Evolutionary conservation across 306 rosid species (phyloP).

Genomic region (Quillaja saponaria): DNA sequence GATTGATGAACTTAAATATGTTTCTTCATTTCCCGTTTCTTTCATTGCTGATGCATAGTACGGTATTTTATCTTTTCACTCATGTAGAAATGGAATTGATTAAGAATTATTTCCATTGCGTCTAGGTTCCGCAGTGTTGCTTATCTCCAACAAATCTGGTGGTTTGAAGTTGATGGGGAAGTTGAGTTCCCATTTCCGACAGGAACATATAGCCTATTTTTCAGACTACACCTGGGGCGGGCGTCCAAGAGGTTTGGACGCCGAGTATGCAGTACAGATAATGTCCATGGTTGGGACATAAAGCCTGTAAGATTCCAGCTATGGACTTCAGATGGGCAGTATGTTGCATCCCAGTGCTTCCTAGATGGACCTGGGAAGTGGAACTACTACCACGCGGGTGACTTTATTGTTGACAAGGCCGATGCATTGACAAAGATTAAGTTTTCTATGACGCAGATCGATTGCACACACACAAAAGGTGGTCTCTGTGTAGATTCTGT

Average conservation of each 20-base stretch:
- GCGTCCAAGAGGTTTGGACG: slow-evolving; percentile 76
- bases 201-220: slow-evolving; percentile 78
- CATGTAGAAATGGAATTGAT: slow-evolving; percentile 20
- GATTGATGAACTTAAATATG: neutral
- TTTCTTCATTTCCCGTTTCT: slow-evolving; percentile 3
- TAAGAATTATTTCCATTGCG: slow-evolving; percentile 16
- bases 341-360: slow-evolving; percentile 61
- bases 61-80: slow-evolving; percentile 7
- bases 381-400: slow-evolving; percentile 73
- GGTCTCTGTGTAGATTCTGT: slow-evolving; percentile 93
- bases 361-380: slow-evolving; percentile 72
- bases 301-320: slow-evolving; percentile 87
- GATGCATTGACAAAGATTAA: slow-evolving; percentile 60
- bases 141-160: slow-evolving; percentile 94
- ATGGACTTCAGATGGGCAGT: slow-evolving; percentile 82
- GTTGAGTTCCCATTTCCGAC: slow-evolving; percentile 88
- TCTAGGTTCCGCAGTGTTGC: slow-evolving; percentile 69
- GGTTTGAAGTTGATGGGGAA: slow-evolving; percentile 98
- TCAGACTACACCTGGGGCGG: slow-evolving; percentile 71
- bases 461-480: slow-evolving; percentile 96
- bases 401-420: slow-evolving; percentile 65
- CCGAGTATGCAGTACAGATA: slow-evolving; percentile 64
- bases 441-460: slow-evolving; percentile 94
- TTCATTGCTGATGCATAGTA: slow-evolving; percentile 13
- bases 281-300: slow-evolving; percentile 90